Percentiles rank a stretch among this genome's conserved stretches.
Evolutionary conservation across 352 stramenopile genomes (phyloP).

Genomic region (Stramenopiles sp.): DNA sequence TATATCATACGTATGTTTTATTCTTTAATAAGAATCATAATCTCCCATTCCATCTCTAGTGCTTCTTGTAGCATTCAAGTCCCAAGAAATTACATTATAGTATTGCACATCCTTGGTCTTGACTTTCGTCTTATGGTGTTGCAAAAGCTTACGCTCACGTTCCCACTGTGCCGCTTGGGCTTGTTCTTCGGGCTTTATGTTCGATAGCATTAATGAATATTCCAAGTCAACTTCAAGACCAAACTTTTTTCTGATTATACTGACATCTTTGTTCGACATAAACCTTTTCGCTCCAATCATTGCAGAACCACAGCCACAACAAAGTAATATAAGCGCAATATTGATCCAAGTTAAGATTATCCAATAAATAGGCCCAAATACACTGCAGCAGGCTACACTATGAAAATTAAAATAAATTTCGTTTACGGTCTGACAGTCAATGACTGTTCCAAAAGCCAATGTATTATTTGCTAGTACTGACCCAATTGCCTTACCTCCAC

Average conservation of each 20-base stretch:
- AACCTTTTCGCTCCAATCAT: not conserved
- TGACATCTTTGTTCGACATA: not conserved
- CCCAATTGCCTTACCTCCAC: not conserved
- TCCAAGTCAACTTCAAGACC: not conserved
- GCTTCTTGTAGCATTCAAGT: not conserved
- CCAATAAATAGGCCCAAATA: not conserved
- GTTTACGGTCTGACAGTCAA: not conserved
- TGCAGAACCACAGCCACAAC: not conserved
- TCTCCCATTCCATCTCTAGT: not conserved
- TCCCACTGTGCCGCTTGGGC: not conserved
- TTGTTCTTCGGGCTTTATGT: not conserved
- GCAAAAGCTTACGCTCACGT: not conserved
- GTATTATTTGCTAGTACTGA: not conserved
- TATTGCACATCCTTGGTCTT: not conserved
- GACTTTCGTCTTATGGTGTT: not conserved
- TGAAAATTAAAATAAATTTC: not conserved
- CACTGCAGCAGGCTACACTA: not conserved
- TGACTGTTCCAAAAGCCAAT: not conserved
- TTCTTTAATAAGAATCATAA: not conserved
- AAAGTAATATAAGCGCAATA: not conserved
- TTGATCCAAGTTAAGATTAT: not conserved
- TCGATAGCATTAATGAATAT: not conserved
- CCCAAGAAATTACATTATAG: not conserved
- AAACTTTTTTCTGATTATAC: not conserved
- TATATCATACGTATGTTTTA: not conserved